Conservation (phyloP, 306 rosid species). For the Spatholobus suberectus region DNA sequence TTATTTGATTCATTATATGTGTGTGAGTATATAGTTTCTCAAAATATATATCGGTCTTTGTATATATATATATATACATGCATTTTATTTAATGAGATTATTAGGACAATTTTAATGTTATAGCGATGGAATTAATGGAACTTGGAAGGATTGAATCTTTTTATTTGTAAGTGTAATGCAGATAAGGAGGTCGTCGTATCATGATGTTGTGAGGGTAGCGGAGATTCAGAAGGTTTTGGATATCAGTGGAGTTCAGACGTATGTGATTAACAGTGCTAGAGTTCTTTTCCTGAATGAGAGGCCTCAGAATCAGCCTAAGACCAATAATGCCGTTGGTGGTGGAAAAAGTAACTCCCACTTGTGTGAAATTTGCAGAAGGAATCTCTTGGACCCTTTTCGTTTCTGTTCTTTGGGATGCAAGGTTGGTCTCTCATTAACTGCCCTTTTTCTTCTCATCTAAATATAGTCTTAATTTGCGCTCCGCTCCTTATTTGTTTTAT, state of each 20-base stretch:
- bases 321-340: neutral
- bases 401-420: slow-evolving; percentile 85
- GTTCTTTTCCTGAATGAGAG: slow-evolving; percentile 77
- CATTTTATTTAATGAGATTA: neutral
- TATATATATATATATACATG: too few relatives aligned
- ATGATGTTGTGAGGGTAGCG: slow-evolving; percentile 67
- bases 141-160: slow-evolving; percentile 5
- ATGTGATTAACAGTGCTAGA: slow-evolving; percentile 75
- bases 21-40: neutral
- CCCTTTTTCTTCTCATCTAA: neutral
- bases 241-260: slow-evolving; percentile 70
- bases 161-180: slow-evolving; percentile 50
- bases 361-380: slow-evolving; percentile 65
- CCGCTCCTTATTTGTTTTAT: neutral
- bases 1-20: neutral
- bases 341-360: slow-evolving; percentile 51
- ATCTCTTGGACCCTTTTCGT: slow-evolving; percentile 67
- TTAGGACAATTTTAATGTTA: neutral
- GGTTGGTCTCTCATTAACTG: slow-evolving; percentile 47
- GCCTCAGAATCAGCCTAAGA: slow-evolving; percentile 60
- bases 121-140: neutral
- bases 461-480: neutral
- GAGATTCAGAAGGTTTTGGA: slow-evolving; percentile 72
- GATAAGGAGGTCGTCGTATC: slow-evolving; percentile 80
- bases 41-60: too few relatives aligned